These are phyloP conservation scores for Fusarium heterosporum DNA, from an alignment of 2,329 filamentous ascomycete genomes.

Conservation along the genomic window DNA sequence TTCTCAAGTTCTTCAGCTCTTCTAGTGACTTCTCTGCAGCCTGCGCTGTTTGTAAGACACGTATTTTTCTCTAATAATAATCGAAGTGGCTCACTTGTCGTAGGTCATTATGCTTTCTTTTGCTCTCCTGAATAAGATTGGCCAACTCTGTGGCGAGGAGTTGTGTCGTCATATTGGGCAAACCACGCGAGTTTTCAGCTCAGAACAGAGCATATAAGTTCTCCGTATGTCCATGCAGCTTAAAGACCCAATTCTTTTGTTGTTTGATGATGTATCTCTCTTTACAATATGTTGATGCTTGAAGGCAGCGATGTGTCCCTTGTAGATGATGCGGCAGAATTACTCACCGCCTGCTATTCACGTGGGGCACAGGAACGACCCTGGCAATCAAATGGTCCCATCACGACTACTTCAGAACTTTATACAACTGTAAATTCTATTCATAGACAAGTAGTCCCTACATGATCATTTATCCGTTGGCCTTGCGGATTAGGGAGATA, in stretches of 20 bases:
- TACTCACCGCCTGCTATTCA: conserved; percentile 47
- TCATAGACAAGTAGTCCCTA: neutral
- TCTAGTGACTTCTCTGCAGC: conserved; percentile 94
- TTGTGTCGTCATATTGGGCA: conserved; percentile 84
- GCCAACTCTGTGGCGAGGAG: conserved; percentile 88
- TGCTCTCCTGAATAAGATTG: conserved; percentile 94
- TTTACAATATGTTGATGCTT: conserved; percentile 29
- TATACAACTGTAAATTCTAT: neutral
- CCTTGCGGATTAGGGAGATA: neutral
- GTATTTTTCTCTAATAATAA: neutral
- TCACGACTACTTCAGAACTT: conserved; percentile 12
- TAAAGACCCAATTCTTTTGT: conserved; percentile 13
- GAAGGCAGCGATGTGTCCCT: conserved; percentile 48
- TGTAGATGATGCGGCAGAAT: conserved; percentile 49
- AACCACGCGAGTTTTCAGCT: conserved; percentile 38
- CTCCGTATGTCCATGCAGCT: conserved; percentile 47
- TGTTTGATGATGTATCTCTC: conserved; percentile 34
- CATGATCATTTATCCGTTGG: neutral
- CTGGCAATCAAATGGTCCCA: conserved; percentile 13
- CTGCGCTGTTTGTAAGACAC: conserved; percentile 56
- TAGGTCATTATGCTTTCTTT: conserved; percentile 91
- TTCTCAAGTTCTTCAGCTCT: conserved; percentile 74
- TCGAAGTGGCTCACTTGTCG: conserved; percentile 71
- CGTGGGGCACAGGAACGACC: conserved; percentile 33
- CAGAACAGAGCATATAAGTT: conserved; percentile 42